Percentiles rank a stretch among this genome's conserved stretches.
Evolutionary conservation across 805 yeast genomes (phyloP).

Genomic region (Debaryomyces prosopidis): DNA sequence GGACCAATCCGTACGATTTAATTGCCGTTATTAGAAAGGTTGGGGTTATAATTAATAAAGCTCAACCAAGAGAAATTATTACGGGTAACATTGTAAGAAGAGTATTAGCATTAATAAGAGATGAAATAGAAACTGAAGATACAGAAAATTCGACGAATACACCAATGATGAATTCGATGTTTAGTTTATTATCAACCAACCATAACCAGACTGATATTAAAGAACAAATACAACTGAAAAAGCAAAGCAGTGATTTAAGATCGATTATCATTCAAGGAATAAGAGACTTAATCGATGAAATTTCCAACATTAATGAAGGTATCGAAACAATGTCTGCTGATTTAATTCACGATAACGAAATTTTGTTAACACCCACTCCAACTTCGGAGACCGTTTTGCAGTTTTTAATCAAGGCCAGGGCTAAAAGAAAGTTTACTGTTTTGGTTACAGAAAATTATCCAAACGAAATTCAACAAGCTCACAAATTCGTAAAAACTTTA

Average conservation of each 20-base stretch:
- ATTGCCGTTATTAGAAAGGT: conserved; percentile 69
- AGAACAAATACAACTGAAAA: conserved; percentile 34
- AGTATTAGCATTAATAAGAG: conserved; percentile 82
- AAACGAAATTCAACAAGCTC: conserved; percentile 76
- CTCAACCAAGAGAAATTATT: conserved; percentile 87
- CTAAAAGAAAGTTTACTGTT: conserved; percentile 89
- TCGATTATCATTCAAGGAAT: conserved; percentile 90
- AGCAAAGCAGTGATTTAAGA: conserved; percentile 64
- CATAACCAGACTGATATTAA: conserved; percentile 22
- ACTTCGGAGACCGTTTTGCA: conserved; percentile 85
- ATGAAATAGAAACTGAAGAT: conserved; percentile 65
- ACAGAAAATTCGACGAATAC: conserved; percentile 28
- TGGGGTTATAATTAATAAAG: conserved; percentile 68
- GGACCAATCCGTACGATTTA: conserved; percentile 77
- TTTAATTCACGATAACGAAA: conserved; percentile 89
- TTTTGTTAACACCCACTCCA: conserved; percentile 90
- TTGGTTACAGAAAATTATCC: conserved; percentile 92
- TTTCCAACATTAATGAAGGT: conserved; percentile 84
- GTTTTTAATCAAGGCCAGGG: conserved; percentile 81
- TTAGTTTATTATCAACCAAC: conserved; percentile 68
- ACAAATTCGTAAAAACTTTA: conserved; percentile 73
- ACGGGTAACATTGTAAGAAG: conserved; percentile 91
- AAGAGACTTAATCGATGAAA: conserved; percentile 88
- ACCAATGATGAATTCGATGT: conserved; percentile 81
- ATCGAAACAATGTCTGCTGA: conserved; percentile 90